Base-by-base conservation (phyloP, 148 eudicot genomes). In the Rhododendron simsii region DNA sequence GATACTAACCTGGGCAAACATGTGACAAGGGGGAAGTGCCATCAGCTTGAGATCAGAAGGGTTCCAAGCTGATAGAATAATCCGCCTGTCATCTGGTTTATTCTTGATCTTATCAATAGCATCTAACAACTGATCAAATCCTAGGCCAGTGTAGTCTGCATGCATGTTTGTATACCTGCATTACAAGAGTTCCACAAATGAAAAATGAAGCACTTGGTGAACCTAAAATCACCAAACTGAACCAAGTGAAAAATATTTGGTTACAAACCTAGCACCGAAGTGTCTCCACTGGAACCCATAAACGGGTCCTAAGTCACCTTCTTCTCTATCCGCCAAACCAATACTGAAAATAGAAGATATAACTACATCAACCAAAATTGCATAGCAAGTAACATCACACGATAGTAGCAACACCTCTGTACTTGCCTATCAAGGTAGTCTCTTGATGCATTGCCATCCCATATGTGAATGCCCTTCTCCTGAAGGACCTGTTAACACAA, bases 211-310 rank as follows among this genome's bases (percentile, higher is more conserved):
- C 33, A 28, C 35, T 5, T 55, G 44, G 13, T n/a, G 37, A 45
- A 55, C 20, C 45, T 71, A 41, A 61, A 55, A 61, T 61, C 50
- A 81, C 76, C 76, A 37, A 86, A 81, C 44, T 35, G 57, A n/a
- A 21, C 74, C 15, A 4, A 39, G 26, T 18, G 76, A 73, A 47
- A 37, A 47, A 57, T n/a, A 39, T 1, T 41, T 33, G 41, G 47
- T 35, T 55, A 77, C 85, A 71, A 86, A 96, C 99, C 96, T 97
- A 37, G 99, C 98, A 67, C 99, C 98, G 87, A 93, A 95, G 81
- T 95, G 98, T 84, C 99, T 92, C 98, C 99, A 95, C 89, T 97
- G 99, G 79, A 97, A 97, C n/a, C 99, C 99, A 86, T 97, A 97
- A 73, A 95, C 86, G 74, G 98, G 99, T 71, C 99, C 99, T 80